These are phyloP conservation scores for Sisymbrium altissimum DNA, from an alignment of 345 rosid species.

Conservation along the genomic window DNA sequence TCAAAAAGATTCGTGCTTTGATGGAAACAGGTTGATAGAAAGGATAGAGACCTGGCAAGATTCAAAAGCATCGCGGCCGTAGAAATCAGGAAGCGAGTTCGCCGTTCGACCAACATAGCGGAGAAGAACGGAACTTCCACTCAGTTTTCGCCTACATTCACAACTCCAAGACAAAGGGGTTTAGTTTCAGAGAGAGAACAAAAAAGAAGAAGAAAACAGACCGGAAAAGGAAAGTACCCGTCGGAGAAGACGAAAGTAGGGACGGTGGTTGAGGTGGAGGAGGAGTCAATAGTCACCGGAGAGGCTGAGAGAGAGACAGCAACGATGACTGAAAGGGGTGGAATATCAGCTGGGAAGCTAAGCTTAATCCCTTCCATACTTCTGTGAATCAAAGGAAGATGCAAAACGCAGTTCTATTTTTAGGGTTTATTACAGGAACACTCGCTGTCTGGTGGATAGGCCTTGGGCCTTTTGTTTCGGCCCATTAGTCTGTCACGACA, in stretches of 20 bases:
- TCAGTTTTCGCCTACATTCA: constrained; percentile 48
- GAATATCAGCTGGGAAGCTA: constrained; percentile 51
- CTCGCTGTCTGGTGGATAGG: constrained; percentile 2
- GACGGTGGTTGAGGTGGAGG: constrained; percentile 32
- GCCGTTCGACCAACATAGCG: constrained; percentile 60
- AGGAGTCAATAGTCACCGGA: constrained; percentile 29
- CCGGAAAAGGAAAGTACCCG: constrained; percentile 43
- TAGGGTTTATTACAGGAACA: neutral
- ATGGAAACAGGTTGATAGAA: neutral
- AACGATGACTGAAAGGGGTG: constrained; percentile 58
- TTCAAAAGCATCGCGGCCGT: constrained; percentile 45
- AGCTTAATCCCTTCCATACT: constrained; percentile 49
- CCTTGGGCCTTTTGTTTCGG: neutral
- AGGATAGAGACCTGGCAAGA: constrained; percentile 55
- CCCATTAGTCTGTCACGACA: neutral
- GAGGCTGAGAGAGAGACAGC: constrained; percentile 54
- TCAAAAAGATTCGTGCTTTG: neutral
- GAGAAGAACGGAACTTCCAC: constrained; percentile 54
- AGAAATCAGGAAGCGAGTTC: constrained; percentile 38
- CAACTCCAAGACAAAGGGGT: neutral
- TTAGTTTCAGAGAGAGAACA: neutral
- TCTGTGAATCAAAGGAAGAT: neutral
- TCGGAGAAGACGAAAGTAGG: constrained; percentile 51
- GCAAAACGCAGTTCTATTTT: neutral
- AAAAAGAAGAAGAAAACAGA: neutral